Evolutionary conservation across 225 moss, liverwort and hornwort genomes (phyloP).

Genomic region (Sphagnum contortum): DNA sequence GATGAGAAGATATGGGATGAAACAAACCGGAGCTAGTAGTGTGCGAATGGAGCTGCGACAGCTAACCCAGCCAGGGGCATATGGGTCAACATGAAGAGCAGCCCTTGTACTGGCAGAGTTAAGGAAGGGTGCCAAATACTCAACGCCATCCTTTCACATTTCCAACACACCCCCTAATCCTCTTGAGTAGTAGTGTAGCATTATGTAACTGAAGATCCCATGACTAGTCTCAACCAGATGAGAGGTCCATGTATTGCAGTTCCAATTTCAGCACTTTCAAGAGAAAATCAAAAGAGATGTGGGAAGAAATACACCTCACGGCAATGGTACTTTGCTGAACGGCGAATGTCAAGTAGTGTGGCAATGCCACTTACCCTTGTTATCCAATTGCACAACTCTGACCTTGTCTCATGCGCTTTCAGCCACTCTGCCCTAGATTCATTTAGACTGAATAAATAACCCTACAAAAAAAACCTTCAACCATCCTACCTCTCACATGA

Average conservation of each 20-base stretch:
- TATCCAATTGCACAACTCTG: constrained; percentile 60
- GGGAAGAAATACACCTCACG: constrained; percentile 37
- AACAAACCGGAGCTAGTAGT: constrained; percentile 44
- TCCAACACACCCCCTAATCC: not conserved
- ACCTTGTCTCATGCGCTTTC: constrained; percentile 60
- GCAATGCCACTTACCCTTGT: constrained; percentile 66
- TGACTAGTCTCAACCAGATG: no score
- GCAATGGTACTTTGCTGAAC: constrained; percentile 74
- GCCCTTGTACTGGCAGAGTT: constrained; percentile 50
- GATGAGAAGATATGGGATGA: no score
- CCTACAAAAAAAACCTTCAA: no score
- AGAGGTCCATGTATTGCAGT: no score
- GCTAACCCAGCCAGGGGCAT: constrained; percentile 53
- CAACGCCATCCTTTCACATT: constrained; percentile 58
- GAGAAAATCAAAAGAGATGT: not conserved
- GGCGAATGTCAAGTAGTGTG: constrained; percentile 76
- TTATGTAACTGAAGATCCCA: no score
- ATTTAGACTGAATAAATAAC: not conserved
- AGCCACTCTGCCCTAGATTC: constrained; percentile 56
- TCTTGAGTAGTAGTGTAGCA: no score
- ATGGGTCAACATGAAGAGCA: constrained; percentile 61
- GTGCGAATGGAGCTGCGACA: constrained; percentile 55
- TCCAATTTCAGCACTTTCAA: not conserved
- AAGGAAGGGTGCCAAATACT: constrained; percentile 71
- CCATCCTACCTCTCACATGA: no score